Evolutionary conservation across 2,329 filamentous ascomycete species (phyloP).

Genomic region (Xylaria sp.): DNA sequence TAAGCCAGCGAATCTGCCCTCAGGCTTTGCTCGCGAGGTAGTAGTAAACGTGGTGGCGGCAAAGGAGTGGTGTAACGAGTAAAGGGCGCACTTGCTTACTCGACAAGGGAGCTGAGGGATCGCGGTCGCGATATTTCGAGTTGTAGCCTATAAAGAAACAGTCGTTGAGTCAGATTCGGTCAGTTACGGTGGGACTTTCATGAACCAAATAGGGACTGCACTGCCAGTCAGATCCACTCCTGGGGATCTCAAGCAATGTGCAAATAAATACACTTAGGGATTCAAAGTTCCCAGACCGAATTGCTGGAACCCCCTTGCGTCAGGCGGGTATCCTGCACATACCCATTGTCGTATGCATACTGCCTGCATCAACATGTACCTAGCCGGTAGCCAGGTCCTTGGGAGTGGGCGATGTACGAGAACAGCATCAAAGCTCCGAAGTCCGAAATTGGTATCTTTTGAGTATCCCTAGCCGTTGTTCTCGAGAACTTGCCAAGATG

Average conservation of each 20-base stretch:
- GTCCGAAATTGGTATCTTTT: neutral
- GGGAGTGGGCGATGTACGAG: constrained; percentile 17
- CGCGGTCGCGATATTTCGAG: constrained; percentile 6
- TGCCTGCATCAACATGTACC: constrained; percentile 18
- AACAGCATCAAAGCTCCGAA: neutral
- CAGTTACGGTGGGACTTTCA: constrained; percentile 14
- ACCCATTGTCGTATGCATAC: constrained; percentile 13
- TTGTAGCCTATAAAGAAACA: constrained; percentile 1
- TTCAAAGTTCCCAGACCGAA: neutral
- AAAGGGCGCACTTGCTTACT: constrained; percentile 14
- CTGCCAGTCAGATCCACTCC: constrained; percentile 26
- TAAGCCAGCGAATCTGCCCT: neutral
- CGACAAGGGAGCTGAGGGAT: constrained; percentile 3
- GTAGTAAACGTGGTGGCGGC: constrained; percentile 16
- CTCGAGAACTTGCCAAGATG: neutral
- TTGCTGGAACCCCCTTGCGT: constrained; percentile 20
- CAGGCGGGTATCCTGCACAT: neutral
- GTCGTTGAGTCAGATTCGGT: constrained; percentile 27
- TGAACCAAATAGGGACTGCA: neutral
- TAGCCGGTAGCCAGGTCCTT: constrained; percentile 1
- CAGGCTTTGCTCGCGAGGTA: constrained; percentile 4
- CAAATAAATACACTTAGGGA: neutral
- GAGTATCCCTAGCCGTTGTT: neutral
- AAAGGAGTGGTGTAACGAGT: constrained; percentile 22
- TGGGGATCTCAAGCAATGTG: neutral